Evolutionary conservation across 768 basidiomycete species (phyloP).

Genomic region (Tulasnella sp.): DNA sequence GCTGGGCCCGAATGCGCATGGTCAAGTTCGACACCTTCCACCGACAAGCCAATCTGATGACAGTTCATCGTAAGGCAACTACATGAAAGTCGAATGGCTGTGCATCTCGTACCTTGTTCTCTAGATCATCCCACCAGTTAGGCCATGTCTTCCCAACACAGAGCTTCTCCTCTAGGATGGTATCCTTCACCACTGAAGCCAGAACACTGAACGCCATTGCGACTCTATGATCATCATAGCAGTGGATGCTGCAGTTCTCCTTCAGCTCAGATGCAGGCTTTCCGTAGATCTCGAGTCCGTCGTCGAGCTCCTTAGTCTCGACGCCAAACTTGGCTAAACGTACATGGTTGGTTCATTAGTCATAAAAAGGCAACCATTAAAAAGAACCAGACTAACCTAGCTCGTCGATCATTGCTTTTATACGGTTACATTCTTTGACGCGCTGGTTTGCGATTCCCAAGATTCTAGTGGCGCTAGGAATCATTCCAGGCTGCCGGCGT

Average conservation of each 20-base stretch:
- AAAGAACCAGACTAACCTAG: slow-evolving; percentile 43
- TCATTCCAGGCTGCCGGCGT: slow-evolving; percentile 32
- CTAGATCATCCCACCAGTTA: slow-evolving; percentile 98
- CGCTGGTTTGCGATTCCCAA: slow-evolving; percentile 94
- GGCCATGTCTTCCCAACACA: slow-evolving; percentile 99
- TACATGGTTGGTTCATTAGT: background rate
- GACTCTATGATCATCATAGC: slow-evolving; percentile 97
- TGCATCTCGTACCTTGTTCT: slow-evolving; percentile 85
- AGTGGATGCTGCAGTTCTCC: slow-evolving; percentile 72
- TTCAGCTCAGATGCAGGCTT: slow-evolving; percentile 51
- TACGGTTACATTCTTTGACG: slow-evolving; percentile 97
- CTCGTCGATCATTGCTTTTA: slow-evolving; percentile 92
- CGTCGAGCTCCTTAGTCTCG: slow-evolving; percentile 80
- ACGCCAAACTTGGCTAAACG: slow-evolving; percentile 83
- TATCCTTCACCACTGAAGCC: slow-evolving; percentile 57
- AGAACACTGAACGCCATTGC: slow-evolving; percentile 97
- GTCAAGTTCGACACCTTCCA: slow-evolving; percentile 72
- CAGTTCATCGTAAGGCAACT: too few relatives aligned
- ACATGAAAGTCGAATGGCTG: background rate
- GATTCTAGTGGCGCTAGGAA: slow-evolving; percentile 57
- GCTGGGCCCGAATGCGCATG: slow-evolving; percentile 27
- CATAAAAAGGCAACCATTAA: background rate
- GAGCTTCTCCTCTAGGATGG: slow-evolving; percentile 85
- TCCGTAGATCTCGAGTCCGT: slow-evolving; percentile 85
- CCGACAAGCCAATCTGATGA: slow-evolving; percentile 71